Base-by-base conservation (phyloP, 179 eudicot genomes). In the Nepenthes alata region DNA sequence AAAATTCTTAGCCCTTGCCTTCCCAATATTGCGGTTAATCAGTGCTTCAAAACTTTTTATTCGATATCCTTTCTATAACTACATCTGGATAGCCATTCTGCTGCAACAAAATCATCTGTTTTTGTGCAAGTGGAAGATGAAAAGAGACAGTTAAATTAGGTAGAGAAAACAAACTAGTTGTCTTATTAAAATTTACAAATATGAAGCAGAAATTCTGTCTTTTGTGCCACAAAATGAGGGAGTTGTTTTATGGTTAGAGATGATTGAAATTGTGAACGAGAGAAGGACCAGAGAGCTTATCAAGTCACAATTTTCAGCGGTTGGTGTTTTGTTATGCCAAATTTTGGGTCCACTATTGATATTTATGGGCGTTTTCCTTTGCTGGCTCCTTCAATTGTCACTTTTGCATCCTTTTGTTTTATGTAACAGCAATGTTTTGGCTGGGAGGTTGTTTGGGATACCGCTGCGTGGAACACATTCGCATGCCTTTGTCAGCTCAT, bases 401-500 rank as follows among this genome's bases (percentile, higher is more conserved):
- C 57, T 61, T 53, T 44, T 55, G 50, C 55, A 12, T 61, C 41
- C 45, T 52, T 10, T 62, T 39, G 66, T 63, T 10, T 60, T 66
- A 44, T 25, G 25, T 25, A 25, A 25, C 88, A 93, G 98, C 88
- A 93, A 93, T 73, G 89, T 86, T 62, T 89, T 85, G 67, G 98
- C 98, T 75, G 98, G 95, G 65, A 87, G 76, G 76, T 76, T 89
- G 76, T 93, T 93, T 77, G 98, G 98, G 73, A 93, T 93, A 74
- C 98, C 98, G 35, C 81, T 89, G 35, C 80, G 80, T 67, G 98
- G 98, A 67, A 93, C 96, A 45, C 96, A 93, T 76, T 93, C 98
- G 56, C 98, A 93, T 80, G 98, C 98, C 62, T 93, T 86, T 85
- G 96, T 93, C 59, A 93, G 96, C 85, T 93, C 98, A 65, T 93